Base-by-base conservation (phyloP, 2,329 filamentous ascomycete genomes). In the Colletotrichum paranaense region DNA sequence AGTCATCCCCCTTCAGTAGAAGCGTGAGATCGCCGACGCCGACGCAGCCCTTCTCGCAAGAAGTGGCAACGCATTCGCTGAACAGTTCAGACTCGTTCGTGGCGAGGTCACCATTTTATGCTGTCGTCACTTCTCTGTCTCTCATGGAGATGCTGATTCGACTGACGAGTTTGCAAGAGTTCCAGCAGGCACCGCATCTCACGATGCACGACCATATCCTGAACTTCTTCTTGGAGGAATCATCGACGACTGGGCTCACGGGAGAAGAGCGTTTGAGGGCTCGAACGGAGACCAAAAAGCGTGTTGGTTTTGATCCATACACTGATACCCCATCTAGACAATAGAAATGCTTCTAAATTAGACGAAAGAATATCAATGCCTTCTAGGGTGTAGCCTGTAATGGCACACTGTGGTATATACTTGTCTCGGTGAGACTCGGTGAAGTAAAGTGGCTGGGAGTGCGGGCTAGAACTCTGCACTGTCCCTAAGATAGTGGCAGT, bases 111-210 rank as follows among this genome's bases (percentile, higher is more conserved):
- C 87, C 87, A 3, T 87, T 90, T 74, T 84, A 85, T 30, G 82
- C 85, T n/a, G 87, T 90, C 70, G 85, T 84, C 1, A 88, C 83
- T 76, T 92, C 87, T 76, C 83, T 88, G 75, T 98, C 95, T 1
- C 89, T 98, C 9, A 89, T 98, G 67, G 95, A 98, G 82, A 97
- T 96, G 86, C 87, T 98, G 38, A 90, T 98, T 59, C 94, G 96
- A 55, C 88, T 98, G 59, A 92, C 93, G 5, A 94, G 95, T 26
- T 89, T 98, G 16, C 95, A 98, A 80, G 95, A 98, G 84, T 97
- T 97, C 81, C 94, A 97, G 80, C 95, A 98, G 85, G 89, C 91
- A 53, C 95, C 94, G 0, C 95, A 98, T 78, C 88, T 98, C n/a
- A 90, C 94, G 7, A 97, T 97, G 74, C 94, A 94, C 1, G 95